phyloP scores from a whole-genome alignment of 1,139 yeast species.

The Protomyces arabidopsidicola region DNA sequence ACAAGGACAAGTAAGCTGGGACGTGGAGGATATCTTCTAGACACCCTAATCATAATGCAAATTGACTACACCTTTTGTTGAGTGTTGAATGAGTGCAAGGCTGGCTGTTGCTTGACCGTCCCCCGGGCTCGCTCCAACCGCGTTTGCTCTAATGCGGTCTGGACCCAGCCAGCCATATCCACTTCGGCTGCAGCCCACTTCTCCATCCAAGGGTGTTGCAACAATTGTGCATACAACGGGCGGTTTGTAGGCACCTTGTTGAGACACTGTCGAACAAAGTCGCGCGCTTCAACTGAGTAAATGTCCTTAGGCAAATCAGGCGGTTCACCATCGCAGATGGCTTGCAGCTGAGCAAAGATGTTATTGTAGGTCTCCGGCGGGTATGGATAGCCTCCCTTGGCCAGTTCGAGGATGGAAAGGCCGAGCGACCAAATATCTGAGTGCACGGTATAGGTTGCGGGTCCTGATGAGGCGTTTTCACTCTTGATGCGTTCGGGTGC shows the following conservation, averaged over 20 bases:
- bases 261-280: conserved; percentile 73
- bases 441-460: conserved; percentile 74
- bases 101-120: conserved; percentile 26
- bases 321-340: conserved; percentile 94
- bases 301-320: conserved; percentile 60
- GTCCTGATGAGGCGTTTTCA: conserved; percentile 31
- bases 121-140: conserved; percentile 9
- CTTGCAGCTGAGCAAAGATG: conserved; percentile 86
- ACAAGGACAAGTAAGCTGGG: conserved; percentile 46
- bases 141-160: conserved; percentile 28
- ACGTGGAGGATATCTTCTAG: conserved; percentile 30
- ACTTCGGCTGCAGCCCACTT: conserved; percentile 39
- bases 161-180: conserved; percentile 34
- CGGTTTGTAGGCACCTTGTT: conserved; percentile 75
- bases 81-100: conserved; percentile 29
- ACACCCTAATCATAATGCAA: background rate
- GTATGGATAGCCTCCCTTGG: conserved; percentile 88
- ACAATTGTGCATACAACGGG: conserved; percentile 72
- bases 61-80: background rate
- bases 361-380: conserved; percentile 90
- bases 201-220: conserved; percentile 78
- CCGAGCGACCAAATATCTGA: conserved; percentile 97
- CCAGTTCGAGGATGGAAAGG: conserved; percentile 77
- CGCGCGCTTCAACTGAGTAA: conserved; percentile 71
- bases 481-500: conserved; percentile 94